These are phyloP conservation scores for Lagenidium giganteum DNA, from an alignment of 352 stramenopile genomes.

Conservation along the genomic window DNA sequence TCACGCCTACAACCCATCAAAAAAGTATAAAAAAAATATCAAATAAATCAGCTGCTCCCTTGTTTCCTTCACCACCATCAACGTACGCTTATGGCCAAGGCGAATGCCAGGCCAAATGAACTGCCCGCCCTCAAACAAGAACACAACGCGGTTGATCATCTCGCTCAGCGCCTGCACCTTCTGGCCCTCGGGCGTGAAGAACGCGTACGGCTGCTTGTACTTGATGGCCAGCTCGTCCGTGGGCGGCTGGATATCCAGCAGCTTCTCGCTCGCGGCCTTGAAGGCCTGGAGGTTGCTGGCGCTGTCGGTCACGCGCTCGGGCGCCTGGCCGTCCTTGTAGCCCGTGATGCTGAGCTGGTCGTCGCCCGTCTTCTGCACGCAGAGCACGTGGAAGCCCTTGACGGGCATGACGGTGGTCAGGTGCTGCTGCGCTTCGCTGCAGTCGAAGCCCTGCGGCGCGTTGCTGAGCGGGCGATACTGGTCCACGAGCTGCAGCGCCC, in stretches of 20 bases:
- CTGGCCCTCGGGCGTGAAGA: conserved; percentile 35
- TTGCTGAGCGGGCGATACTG: conserved; percentile 15
- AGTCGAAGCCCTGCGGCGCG: conserved; percentile 24
- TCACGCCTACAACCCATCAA: conserved; percentile 13
- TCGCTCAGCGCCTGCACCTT: conserved; percentile 21
- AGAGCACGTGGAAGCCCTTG: conserved; percentile 73
- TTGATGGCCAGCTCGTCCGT: conserved; percentile 17
- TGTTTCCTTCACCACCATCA: background rate
- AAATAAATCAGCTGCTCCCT: too few species aligned
- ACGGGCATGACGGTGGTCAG: conserved; percentile 52
- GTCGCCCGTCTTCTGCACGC: conserved; percentile 31
- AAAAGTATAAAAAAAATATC: too few species aligned
- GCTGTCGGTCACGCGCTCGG: conserved; percentile 17
- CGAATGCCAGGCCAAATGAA: conserved; percentile 56
- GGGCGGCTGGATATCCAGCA: conserved; percentile 25
- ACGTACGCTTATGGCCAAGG: conserved; percentile 45
- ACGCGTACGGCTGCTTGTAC: conserved; percentile 49
- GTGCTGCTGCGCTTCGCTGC: conserved; percentile 25
- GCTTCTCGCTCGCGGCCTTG: conserved; percentile 19
- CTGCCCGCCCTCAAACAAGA: conserved; percentile 52
- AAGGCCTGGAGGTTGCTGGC: conserved; percentile 20
- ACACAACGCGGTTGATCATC: conserved; percentile 35
- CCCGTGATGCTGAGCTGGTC: conserved; percentile 31
- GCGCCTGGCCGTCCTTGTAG: conserved; percentile 43
- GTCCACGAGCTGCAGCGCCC: conserved; percentile 23